Base-by-base conservation (phyloP, 768 basidiomycete species). In the Boletus coccyginus region DNA sequence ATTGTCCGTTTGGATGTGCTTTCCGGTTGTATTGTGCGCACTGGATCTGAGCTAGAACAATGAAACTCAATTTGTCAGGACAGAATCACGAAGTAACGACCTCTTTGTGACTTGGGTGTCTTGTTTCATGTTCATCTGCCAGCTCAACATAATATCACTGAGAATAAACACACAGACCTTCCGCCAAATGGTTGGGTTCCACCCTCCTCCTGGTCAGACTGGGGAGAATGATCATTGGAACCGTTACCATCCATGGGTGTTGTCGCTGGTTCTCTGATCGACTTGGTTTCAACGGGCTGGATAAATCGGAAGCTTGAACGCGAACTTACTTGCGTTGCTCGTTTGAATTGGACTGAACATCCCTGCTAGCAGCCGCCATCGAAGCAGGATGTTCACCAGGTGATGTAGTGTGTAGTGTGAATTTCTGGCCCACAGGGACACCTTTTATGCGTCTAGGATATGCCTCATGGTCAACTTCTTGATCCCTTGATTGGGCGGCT, bases 391-490 rank as follows among this genome's bases (percentile, higher is more conserved):
- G 32, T 27, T 45, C 9, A 12, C 13, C 10, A 39, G 10, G 40
- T 32, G 44, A 53, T 33, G 27, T 27, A 27, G 27, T 27, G 27
- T 27, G 27, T 27, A 27, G 27, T 27, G 4, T 6, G 27, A 27
- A 6, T 4, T 27, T 27, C 27, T 27, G 27, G 27, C 27, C 27
- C 17, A 27, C 56, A 39, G 49, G 32, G 35, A 66, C n/a, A 32
- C 5, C 50, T 42, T 58, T 56, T 69, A 67, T 56, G 31, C 56
- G 54, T 56, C 31, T 24, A 69, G 62, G 65, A 27, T 19, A 16
- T 12, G 24, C 6, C 5, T 19, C 7, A 44, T 7, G 19, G 45
- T 40, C 56, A 50, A 4, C 52, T 60, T 56, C 56, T 45, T 12
- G 16, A 33, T 19, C 24, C 8, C 39, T 52, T 52, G 54, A 59